These are phyloP conservation scores for Scleroderma citrinum DNA, from an alignment of 768 basidiomycete species.

Conservation along the genomic window DNA sequence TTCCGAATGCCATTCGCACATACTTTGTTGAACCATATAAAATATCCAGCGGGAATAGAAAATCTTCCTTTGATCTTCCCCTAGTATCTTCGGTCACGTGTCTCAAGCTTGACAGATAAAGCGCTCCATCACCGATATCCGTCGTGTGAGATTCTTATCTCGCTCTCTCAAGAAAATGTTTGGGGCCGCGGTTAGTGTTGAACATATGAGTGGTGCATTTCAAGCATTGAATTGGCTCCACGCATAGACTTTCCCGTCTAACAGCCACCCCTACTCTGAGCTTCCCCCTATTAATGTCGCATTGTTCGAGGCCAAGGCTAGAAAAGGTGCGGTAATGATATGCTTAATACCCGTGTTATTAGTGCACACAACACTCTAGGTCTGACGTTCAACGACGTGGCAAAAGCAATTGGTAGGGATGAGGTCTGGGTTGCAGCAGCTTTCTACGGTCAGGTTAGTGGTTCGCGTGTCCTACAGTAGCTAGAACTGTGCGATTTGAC, in stretches of 20 bases:
- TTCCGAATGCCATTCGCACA: background rate
- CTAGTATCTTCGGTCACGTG: background rate
- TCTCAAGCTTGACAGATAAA: background rate
- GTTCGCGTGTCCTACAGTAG: background rate
- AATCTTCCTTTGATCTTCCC: too few relatives aligned
- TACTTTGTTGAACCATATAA: background rate
- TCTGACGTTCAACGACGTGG: constrained; percentile 65
- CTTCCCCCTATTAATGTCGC: constrained; percentile 45
- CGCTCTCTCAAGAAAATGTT: constrained; percentile 26
- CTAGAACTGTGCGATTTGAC: background rate
- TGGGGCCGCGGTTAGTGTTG: constrained; percentile 30
- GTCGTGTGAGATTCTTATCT: background rate
- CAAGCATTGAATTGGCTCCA: background rate
- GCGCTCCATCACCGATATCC: too few relatives aligned
- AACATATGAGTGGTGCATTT: background rate
- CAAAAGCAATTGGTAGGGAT: constrained; percentile 57
- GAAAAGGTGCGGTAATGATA: constrained; percentile 41
- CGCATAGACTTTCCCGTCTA: constrained; percentile 36
- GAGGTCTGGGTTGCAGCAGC: constrained; percentile 81
- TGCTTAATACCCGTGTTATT: background rate
- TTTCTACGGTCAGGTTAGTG: constrained; percentile 70
- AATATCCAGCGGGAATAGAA: background rate
- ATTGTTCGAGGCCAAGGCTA: constrained; percentile 63
- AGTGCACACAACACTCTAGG: constrained; percentile 31
- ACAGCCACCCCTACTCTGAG: constrained; percentile 40